Percentiles rank a stretch among this genome's conserved stretches.
Evolutionary conservation across 495 filamentous ascomycete genomes (phyloP).

Genomic region (Penicillium tannophilum): DNA sequence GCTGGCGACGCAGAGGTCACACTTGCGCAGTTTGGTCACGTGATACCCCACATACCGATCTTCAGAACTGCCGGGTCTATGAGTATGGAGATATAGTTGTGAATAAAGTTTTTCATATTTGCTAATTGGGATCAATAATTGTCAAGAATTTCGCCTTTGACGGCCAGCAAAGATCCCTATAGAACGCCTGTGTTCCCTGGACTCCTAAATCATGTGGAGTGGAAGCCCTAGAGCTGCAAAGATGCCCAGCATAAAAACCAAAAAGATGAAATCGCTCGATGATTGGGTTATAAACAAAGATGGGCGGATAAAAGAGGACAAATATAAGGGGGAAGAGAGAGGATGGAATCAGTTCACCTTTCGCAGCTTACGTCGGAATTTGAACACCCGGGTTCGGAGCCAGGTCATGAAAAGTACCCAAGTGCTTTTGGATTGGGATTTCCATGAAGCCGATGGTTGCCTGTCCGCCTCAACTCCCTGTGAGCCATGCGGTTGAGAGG

Average conservation of each 20-base stretch:
- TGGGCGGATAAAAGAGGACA: neutral
- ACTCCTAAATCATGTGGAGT: constrained; percentile 2
- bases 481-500: constrained; percentile 5
- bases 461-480: constrained; percentile 2
- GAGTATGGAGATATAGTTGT: neutral
- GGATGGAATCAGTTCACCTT: constrained; percentile 29
- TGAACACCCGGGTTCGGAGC: constrained; percentile 50
- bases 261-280: constrained; percentile 18
- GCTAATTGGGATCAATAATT: neutral
- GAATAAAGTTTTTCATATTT: neutral
- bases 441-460: constrained; percentile 29
- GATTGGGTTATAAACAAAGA: constrained; percentile 6
- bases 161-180: neutral
- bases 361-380: constrained; percentile 42
- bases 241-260: constrained; percentile 8
- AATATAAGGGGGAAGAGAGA: constrained; percentile 10
- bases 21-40: constrained; percentile 32
- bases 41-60: constrained; percentile 3
- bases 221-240: constrained; percentile 13
- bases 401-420: constrained; percentile 54
- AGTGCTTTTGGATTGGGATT: constrained; percentile 44
- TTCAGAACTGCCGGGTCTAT: too few relatives aligned
- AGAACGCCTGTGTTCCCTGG: neutral
- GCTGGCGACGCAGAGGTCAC: constrained; percentile 24
- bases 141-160: neutral